A percentile compares a stretch with the other conserved stretches of the same genome.
Evolutionary conservation across 1,284 basidiomycete species (phyloP).

Genomic region (Sphagnurus paluster): DNA sequence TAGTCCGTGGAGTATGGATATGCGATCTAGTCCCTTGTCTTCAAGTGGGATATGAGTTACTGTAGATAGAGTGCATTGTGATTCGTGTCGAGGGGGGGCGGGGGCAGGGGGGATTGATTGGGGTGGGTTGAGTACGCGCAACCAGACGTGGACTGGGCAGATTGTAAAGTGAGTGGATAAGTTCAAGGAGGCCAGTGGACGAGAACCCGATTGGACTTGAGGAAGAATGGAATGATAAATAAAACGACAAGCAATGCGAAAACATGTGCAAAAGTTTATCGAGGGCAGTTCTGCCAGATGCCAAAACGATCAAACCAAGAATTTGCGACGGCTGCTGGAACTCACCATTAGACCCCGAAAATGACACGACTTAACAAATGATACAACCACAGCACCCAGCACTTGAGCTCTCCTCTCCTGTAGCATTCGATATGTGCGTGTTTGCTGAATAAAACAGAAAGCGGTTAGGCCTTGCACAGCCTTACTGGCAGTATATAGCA

Average conservation of each 20-base stretch:
- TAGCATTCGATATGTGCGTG: constrained; percentile 11
- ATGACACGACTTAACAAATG: constrained; percentile 31
- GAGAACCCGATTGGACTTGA: neutral
- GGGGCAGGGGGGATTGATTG: neutral
- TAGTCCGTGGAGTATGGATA: no score
- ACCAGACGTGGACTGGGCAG: neutral
- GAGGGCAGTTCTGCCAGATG: neutral
- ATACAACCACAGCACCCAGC: constrained; percentile 40
- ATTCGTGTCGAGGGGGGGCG: neutral
- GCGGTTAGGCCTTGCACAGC: neutral
- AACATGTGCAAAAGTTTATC: neutral
- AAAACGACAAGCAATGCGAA: constrained; percentile 2
- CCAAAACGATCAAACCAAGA: neutral
- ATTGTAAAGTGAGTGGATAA: neutral
- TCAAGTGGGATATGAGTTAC: no score
- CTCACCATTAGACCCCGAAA: neutral
- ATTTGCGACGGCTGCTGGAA: neutral
- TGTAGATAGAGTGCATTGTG: no score
- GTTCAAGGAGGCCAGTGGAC: neutral
- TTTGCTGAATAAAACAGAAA: neutral
- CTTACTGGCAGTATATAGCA: neutral
- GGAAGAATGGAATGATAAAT: neutral
- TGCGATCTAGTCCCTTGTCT: no score
- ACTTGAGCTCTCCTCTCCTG: constrained; percentile 19
- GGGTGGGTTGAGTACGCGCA: neutral